Evolutionary conservation across 129 eudicot species (phyloP).

Genomic region (Chrysanthemum seticuspe): DNA sequence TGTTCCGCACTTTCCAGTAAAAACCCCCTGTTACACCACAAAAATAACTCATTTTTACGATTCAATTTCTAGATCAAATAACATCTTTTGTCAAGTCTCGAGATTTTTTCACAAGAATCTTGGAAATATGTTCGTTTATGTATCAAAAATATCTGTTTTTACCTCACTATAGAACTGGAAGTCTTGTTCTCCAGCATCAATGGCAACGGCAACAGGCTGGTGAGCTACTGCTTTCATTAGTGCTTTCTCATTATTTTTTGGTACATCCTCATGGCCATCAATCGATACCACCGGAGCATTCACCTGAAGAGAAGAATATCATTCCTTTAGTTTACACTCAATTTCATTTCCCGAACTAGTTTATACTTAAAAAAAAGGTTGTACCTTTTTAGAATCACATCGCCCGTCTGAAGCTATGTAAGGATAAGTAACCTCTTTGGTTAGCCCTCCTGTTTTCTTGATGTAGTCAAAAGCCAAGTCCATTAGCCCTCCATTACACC

Average conservation of each 20-base stretch:
- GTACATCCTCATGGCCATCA: slow-evolving; percentile 85
- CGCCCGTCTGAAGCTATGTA: slow-evolving; percentile 62
- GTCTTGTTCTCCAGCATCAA: slow-evolving; percentile 75
- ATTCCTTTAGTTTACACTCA: background rate
- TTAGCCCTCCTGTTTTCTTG: slow-evolving; percentile 65
- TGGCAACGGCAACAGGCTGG: slow-evolving; percentile 80
- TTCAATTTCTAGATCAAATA: background rate
- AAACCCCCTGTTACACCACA: slow-evolving; percentile 52
- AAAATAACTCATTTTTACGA: background rate
- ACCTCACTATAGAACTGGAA: slow-evolving; percentile 95
- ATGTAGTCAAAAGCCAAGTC: slow-evolving; percentile 79
- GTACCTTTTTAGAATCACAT: slow-evolving; percentile 70
- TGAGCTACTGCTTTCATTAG: slow-evolving; percentile 78
- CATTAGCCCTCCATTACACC: slow-evolving; percentile 94
- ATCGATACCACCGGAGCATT: slow-evolving; percentile 66
- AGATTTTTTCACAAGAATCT: background rate
- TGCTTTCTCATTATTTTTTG: slow-evolving; percentile 69
- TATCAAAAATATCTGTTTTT: slow-evolving; percentile 19
- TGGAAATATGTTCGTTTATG: slow-evolving; percentile 1
- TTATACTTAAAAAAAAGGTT: background rate
- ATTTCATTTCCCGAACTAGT: background rate
- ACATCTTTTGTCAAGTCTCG: slow-evolving; percentile 5
- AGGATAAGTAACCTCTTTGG: slow-evolving; percentile 67
- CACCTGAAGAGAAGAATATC: slow-evolving; percentile 33
- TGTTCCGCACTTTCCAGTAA: slow-evolving; percentile 69